Base-by-base conservation (phyloP, 2,329 filamentous ascomycete genomes). In the Xylariaceae sp. region DNA sequence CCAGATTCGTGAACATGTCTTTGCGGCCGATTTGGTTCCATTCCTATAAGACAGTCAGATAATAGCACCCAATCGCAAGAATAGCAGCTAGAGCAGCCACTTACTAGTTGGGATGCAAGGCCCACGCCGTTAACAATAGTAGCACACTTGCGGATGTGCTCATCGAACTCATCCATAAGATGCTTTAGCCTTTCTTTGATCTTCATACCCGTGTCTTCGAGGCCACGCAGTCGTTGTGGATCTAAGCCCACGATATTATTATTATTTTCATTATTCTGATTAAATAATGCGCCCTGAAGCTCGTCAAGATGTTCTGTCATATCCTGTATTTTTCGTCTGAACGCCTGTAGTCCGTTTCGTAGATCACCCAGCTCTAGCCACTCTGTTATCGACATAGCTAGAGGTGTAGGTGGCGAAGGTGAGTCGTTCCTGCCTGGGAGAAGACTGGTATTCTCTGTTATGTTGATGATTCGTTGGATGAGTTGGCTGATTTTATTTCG, bases 31-130 rank as follows among this genome's bases (percentile, higher is more conserved):
- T 67, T 37, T 67, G 61, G 11, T 66, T 69, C 62, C 59, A 68
- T 21, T 65, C 60, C 65, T 68, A 26, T 15, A 23, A 4, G 18
- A 16, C 11, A 27, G 49, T 41, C 15, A 7, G n/a, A 7, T 8
- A 24, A 15, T 18, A 11, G 26, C 8, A 1, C 4, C 2, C 6
- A 39, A n/a, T 24, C 18, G 13, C 18, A 7, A 6, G 32, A 27
- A 20, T 26, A 18, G 5, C 11, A 10, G 7, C 18, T n/a, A 6
- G n/a, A 20, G n/a, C n/a, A 9, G 6, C 7, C 5, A 36, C 55
- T 33, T 52, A 67, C 66, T 15, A 64, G 64, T 41, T 69, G 66
- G 49, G 65, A 61, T 2, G 67, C 64, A 1, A 69, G 58, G 5
- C 60, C 58, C 8, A 63, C 64, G 30, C 65, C 63, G 15, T 57